These are phyloP conservation scores for Volvariella volvacea DNA, from an alignment of 1,284 basidiomycete genomes.

Conservation along the genomic window DNA sequence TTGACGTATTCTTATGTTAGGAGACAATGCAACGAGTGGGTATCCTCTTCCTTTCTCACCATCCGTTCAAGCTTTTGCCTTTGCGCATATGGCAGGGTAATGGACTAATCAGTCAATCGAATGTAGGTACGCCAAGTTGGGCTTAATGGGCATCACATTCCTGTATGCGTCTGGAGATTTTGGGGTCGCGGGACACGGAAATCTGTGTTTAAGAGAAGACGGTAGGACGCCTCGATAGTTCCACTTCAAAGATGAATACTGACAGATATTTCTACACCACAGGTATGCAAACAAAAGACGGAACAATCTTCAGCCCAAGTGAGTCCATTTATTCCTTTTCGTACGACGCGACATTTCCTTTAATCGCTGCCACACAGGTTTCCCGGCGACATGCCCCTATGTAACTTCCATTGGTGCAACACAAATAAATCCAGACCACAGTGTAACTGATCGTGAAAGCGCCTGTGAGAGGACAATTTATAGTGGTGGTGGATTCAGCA, in stretches of 20 bases:
- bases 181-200: conserved; percentile 34
- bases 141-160: conserved; percentile 37
- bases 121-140: conserved; percentile 30
- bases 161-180: conserved; percentile 33
- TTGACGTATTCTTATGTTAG: conserved; percentile 34
- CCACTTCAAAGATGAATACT: no score
- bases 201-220: conserved; percentile 31
- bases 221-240: background rate
- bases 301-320: conserved; percentile 42
- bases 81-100: conserved; percentile 6
- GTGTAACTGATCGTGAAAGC: conserved; percentile 32
- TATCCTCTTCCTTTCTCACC: conserved; percentile 22
- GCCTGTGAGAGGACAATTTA: conserved; percentile 37
- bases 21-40: conserved; percentile 44
- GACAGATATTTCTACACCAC: background rate
- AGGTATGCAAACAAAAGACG: conserved; percentile 23
- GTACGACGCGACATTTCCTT: background rate
- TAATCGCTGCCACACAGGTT: conserved; percentile 25
- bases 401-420: conserved; percentile 53
- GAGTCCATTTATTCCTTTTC: background rate
- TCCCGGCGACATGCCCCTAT: conserved; percentile 53
- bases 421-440: conserved; percentile 34
- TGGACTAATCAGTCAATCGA: conserved; percentile 17
- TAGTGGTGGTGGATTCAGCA: conserved; percentile 40
- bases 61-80: conserved; percentile 17